Conservation (phyloP, 805 yeast species). For the Yarrowia porcina region DNA sequence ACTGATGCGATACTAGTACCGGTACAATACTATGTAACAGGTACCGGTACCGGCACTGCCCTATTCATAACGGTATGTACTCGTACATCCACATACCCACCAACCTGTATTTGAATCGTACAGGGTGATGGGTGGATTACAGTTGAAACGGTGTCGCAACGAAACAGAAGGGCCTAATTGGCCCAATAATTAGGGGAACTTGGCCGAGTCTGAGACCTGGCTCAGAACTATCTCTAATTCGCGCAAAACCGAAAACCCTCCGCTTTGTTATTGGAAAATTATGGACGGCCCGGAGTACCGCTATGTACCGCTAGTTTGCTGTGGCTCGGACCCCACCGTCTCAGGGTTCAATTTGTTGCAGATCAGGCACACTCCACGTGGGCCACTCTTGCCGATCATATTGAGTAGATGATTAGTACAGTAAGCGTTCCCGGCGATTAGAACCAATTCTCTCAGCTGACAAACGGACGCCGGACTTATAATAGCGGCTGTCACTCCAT, state of each 20-base stretch:
- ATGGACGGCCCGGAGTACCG: too few species aligned
- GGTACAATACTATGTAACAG: too few species aligned
- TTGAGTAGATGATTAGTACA: background rate
- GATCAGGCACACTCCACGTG: constrained; percentile 10
- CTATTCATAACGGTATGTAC: too few species aligned
- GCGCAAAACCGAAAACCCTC: background rate
- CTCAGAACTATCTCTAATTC: background rate
- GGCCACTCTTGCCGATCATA: background rate
- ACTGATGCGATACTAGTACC: too few species aligned
- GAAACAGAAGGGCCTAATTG: too few species aligned
- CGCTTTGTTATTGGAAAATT: too few species aligned
- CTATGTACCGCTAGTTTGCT: background rate
- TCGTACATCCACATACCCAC: too few species aligned
- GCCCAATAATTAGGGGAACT: too few species aligned
- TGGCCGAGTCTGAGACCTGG: background rate
- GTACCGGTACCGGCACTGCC: too few species aligned
- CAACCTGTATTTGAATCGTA: too few species aligned
- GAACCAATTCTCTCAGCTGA: background rate
- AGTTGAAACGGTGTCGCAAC: too few species aligned
- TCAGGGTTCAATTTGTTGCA: constrained; percentile 5
- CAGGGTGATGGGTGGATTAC: too few species aligned
- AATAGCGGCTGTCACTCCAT: background rate
- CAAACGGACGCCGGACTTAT: background rate
- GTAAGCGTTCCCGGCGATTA: background rate
- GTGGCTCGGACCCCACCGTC: background rate